Evolutionary conservation across 2,329 filamentous ascomycete genomes (phyloP), one percentile per base, ranked within the genome.

Genomic region (Pseudopithomyces maydicus): DNA sequence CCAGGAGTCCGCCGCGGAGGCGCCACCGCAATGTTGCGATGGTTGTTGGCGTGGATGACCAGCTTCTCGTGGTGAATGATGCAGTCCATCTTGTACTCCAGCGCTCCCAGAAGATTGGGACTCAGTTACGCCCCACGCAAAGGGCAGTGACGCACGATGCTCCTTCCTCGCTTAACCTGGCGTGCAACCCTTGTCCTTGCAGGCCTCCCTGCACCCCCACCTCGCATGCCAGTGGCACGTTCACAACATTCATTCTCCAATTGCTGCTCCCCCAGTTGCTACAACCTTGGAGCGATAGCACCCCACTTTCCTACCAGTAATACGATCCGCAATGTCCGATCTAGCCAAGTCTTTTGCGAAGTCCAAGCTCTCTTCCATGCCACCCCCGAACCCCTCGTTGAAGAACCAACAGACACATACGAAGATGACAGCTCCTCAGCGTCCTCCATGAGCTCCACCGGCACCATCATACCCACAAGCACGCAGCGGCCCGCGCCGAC

Each of bases 391-490:
- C 82, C 55, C 20, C 57, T 72, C 54, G 45, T 79, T 49, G 71
- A 62, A 52, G 83, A 85, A 53, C 82, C 85, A 8, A 55, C 55
- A 61, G 80, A 83, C 26, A 17, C 33, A 7, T 78, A 83, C 53
- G 81, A 82, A 59, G 80, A 84, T 59, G 77, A 78, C 46, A 78
- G 76, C 35, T 77, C 74, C 22, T 84, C 83, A 6, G 80, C 90
- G 14, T 96, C 90, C 0, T 97, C 92, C n/a, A 88, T 91, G 36
- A 96, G 93, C 3, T 97, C 93, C 1, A 92, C 92, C 3, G 92
- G 93, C 23, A 98, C 94, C n/a, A 84, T 98, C 59, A 89, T 92
- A 61, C 92, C 93, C 0, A 90, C 90, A 4, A 85, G 86, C 6
- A 89, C 85, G 64, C 86, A 88, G 65, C 88, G 88, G 60, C 80